phyloP scores from a whole-genome alignment of 169 alveolate genomes.

The Theileria equi region DNA sequence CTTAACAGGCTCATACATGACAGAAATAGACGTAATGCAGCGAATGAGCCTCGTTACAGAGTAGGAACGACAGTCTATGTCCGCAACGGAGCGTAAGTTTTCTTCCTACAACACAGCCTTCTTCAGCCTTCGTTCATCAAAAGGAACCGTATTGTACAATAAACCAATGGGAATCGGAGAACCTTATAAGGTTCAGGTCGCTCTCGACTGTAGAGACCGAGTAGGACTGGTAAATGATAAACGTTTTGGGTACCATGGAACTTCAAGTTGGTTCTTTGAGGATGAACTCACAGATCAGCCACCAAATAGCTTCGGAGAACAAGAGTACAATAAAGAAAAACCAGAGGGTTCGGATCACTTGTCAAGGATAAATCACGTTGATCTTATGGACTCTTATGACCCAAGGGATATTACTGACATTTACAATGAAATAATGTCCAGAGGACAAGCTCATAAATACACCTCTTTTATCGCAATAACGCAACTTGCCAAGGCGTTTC shows the following conservation, averaged over 20 bases:
- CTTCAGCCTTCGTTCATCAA: conserved; percentile 13
- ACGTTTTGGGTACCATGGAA: conserved; percentile 30
- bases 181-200: conserved; percentile 52
- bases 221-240: conserved; percentile 21
- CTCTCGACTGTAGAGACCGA: conserved; percentile 57
- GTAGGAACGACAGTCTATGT: conserved; percentile 47
- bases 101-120: neutral
- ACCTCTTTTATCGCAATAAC: neutral
- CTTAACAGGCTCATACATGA: conserved; percentile 21
- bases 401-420: no score
- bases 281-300: conserved; percentile 10
- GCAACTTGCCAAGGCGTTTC: no score
- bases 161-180: conserved; percentile 32
- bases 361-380: no score
- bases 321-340: no score
- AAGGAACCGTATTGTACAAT: conserved; percentile 52
- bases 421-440: neutral
- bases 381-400: no score
- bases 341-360: no score
- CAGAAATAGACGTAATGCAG: conserved; percentile 1
- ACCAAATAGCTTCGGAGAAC: no score
- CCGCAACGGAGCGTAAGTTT: conserved; percentile 19
- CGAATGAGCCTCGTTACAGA: conserved; percentile 19
- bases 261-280: conserved; percentile 31
- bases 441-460: neutral